Base-by-base conservation (phyloP, 2,329 filamentous ascomycete genomes). In the Chalara sp. region DNA sequence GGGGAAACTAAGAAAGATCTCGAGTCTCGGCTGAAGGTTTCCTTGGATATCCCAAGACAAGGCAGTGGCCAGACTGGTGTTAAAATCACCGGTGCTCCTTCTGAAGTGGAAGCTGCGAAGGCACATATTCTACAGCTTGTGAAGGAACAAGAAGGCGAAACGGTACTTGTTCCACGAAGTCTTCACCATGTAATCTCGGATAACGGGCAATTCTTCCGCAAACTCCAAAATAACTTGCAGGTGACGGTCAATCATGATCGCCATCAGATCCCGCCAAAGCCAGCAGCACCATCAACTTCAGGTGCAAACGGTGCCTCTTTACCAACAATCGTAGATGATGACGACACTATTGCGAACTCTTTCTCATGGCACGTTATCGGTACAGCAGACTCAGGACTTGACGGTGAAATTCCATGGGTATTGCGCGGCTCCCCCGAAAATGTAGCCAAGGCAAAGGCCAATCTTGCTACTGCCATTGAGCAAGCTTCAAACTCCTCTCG, bases 231-330 rank as follows among this genome's bases (percentile, higher is more conserved):
- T 68, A 87, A 96, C 64, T 79, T 88, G 70, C 85, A 88, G 59
- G 89, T 99, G 58, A 93, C 86, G 1, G 87, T 99, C 48, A 91
- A 97, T 68, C 93, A 97, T 66, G 87, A 83, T 50, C 90, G 91
- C 43, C 83, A 93, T 53, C 73, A 85, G 51, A 74, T 87, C 4
- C 93, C 93, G 5, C 67, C 83, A 39, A 90, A 85, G 71, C 79
- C 86, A 7, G 67, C 72, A 31, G 70, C 79, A 67, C 72, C 64
- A 55, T 66, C 64, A 54, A 69, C 56, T 65, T 71, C 43, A 70
- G 77, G 80, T 28, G 74, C 75, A 39, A 84, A 81, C 56, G 81
- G 79, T 43, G 78, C 75, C 46, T 70, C 81, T 39, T 78, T 95
- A 51, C 93, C 93, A n/a, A 71, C 99, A 59, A 97, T 97, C 69